These are phyloP conservation scores for Xerocomus cyaneibrunnescens DNA, from an alignment of 1,284 basidiomycete species.

Conservation along the genomic window DNA sequence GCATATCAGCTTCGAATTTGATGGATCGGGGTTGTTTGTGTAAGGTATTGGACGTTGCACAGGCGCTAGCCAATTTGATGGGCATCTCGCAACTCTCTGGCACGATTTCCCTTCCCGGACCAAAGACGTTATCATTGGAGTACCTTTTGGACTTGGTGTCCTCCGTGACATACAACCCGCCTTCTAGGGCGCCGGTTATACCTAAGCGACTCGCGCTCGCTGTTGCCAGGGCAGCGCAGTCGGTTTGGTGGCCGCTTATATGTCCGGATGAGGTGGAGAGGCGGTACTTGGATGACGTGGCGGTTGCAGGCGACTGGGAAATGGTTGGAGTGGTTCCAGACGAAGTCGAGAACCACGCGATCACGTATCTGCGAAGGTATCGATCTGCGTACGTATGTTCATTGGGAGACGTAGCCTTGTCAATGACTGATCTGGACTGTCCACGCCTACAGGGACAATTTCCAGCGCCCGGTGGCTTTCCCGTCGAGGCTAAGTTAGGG, in stretches of 20 bases:
- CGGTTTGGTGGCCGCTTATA: conserved; percentile 91
- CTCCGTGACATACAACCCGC: conserved; percentile 75
- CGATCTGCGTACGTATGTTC: conserved; percentile 68
- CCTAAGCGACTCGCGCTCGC: conserved; percentile 75
- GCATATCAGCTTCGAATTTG: conserved; percentile 14
- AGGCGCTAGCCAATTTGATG: conserved; percentile 84
- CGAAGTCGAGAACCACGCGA: conserved; percentile 87
- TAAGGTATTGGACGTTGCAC: conserved; percentile 90
- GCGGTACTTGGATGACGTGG: conserved; percentile 82
- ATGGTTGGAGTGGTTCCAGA: conserved; percentile 70
- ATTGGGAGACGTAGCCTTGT: conserved; percentile 8
- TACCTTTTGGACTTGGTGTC: conserved; percentile 84
- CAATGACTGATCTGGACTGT: conserved; percentile 14
- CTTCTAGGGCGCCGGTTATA: conserved; percentile 67
- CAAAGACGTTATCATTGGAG: conserved; percentile 82
- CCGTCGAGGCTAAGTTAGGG: conserved; percentile 35
- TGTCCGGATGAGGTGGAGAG: conserved; percentile 90
- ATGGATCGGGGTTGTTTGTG: conserved; percentile 19
- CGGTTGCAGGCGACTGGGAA: conserved; percentile 65
- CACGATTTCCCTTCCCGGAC: conserved; percentile 86
- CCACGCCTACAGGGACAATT: conserved; percentile 47
- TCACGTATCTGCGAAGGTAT: conserved; percentile 90
- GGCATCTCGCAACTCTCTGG: conserved; percentile 59
- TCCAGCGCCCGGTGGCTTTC: conserved; percentile 51
- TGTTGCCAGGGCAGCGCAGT: conserved; percentile 69